These are phyloP conservation scores for Smittium mucronatum DNA, from an alignment of 371 early-diverging fungal species.

Conservation along the genomic window DNA sequence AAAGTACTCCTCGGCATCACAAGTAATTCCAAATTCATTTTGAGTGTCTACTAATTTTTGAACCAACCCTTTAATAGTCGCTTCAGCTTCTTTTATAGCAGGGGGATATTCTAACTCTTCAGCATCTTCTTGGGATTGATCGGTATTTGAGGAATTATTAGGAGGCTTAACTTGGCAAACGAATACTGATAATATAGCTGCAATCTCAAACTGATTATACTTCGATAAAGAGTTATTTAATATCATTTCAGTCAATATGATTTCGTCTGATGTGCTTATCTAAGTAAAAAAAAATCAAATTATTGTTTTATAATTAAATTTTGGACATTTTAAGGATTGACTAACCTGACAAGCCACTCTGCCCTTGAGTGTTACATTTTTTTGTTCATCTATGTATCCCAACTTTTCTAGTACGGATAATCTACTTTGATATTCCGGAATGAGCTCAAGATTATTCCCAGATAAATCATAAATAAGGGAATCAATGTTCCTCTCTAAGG, in stretches of 20 bases:
- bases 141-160: conserved; percentile 19
- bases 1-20: conserved; percentile 30
- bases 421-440: conserved; percentile 86
- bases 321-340: background rate
- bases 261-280: conserved; percentile 67
- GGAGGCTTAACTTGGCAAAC: conserved; percentile 74
- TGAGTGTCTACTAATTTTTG: conserved; percentile 59
- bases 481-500: conserved; percentile 51
- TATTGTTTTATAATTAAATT: too few relatives aligned
- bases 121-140: conserved; percentile 18
- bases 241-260: conserved; percentile 94
- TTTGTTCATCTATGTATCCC: conserved; percentile 65
- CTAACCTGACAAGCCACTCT: conserved; percentile 95
- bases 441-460: conserved; percentile 77
- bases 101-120: conserved; percentile 44
- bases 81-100: conserved; percentile 44
- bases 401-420: conserved; percentile 65
- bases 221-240: conserved; percentile 88
- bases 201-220: conserved; percentile 84
- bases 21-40: conserved; percentile 49
- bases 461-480: conserved; percentile 63
- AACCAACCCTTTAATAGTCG: conserved; percentile 46
- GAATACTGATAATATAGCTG: conserved; percentile 89
- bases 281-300: conserved; percentile 15
- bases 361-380: conserved; percentile 94